These are phyloP conservation scores for Hyaloscypha variabilis DNA, from an alignment of 495 filamentous ascomycete genomes.

Conservation along the genomic window DNA sequence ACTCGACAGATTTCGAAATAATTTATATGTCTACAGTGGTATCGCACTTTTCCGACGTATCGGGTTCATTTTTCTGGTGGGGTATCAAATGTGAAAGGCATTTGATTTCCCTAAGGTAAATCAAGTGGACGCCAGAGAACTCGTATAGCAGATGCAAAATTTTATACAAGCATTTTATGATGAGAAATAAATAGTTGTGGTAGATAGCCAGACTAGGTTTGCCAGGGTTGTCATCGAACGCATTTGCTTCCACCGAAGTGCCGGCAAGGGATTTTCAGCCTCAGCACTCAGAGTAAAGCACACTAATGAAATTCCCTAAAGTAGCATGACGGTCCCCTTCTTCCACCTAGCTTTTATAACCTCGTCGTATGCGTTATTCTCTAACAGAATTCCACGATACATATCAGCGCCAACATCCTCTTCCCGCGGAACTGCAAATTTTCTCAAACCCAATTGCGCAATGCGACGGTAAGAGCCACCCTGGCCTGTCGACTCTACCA, in stretches of 20 bases:
- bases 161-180: no score
- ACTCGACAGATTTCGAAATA: no score
- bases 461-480: constrained; percentile 17
- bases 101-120: no score
- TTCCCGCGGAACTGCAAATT: constrained; percentile 12
- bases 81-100: no score
- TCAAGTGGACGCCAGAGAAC: no score
- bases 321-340: constrained; percentile 10
- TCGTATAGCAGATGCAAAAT: no score
- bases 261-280: not conserved
- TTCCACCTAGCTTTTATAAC: constrained; percentile 16
- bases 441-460: constrained; percentile 16
- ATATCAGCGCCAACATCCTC: constrained; percentile 10
- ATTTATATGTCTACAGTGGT: no score
- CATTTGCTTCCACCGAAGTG: not conserved
- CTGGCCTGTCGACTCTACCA: constrained; percentile 22
- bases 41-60: no score
- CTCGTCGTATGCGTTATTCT: constrained; percentile 23
- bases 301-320: not conserved
- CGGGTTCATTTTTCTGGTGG: no score
- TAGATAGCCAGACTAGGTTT: no score
- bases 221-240: no score
- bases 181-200: no score
- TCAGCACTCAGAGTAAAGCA: not conserved
- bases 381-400: constrained; percentile 14